A percentile compares a stretch with the other conserved stretches of the same genome.
These are phyloP conservation scores for Fonsecaea monophora DNA, from an alignment of 2,329 filamentous ascomycete species.

Conservation along the genomic window DNA sequence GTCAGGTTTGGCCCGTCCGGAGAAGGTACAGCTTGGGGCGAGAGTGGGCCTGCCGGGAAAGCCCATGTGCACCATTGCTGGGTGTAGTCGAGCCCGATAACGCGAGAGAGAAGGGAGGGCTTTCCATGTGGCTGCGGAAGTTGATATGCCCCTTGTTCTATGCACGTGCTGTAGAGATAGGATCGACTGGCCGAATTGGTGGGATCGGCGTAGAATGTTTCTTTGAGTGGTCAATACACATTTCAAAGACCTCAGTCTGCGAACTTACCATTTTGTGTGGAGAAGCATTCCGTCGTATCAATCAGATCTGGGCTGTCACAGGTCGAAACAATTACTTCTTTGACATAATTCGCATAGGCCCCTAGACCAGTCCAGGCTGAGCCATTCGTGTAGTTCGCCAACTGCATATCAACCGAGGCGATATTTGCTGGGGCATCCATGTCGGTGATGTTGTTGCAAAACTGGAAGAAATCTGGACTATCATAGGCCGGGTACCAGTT, in stretches of 20 bases:
- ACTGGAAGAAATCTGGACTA: conserved; percentile 58
- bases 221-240: conserved; percentile 6
- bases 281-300: conserved; percentile 53
- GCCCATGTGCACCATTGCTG: conserved; percentile 65
- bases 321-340: conserved; percentile 52
- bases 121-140: conserved; percentile 48
- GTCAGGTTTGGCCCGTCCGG: conserved; percentile 50
- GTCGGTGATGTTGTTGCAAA: conserved; percentile 61
- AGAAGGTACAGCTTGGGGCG: conserved; percentile 43
- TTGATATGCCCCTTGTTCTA: conserved; percentile 59
- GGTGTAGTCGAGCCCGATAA: conserved; percentile 58
- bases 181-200: conserved; percentile 52
- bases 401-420: conserved; percentile 53
- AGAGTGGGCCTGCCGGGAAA: conserved; percentile 54
- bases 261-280: conserved; percentile 48
- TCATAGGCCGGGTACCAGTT: conserved; percentile 56
- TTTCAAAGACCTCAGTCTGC: background rate
- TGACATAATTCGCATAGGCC: conserved; percentile 61
- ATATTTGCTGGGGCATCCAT: conserved; percentile 53
- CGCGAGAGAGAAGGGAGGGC: conserved; percentile 57
- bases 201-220: conserved; percentile 54
- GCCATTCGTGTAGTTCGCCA: conserved; percentile 59
- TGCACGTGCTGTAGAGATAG: conserved; percentile 59
- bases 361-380: conserved; percentile 60
- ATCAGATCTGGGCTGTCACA: conserved; percentile 51